Percentiles rank a stretch among this genome's conserved stretches.
Conservation (phyloP, 441 rosid genomes). For the Hypseocharis bilobata region DNA sequence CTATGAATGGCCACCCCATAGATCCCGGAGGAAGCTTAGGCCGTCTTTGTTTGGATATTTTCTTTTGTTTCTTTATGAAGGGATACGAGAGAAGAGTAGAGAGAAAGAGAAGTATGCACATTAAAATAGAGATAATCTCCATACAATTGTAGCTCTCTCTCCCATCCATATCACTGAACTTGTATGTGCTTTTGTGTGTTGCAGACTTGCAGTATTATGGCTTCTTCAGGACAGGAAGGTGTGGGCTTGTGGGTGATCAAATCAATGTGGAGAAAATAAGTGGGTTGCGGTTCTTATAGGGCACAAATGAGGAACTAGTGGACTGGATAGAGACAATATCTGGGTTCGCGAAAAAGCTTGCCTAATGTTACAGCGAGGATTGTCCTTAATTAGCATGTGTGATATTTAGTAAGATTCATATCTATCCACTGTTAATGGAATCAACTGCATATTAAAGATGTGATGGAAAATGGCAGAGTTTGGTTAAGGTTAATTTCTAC, state of each 20-base stretch:
- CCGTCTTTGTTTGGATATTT: not conserved
- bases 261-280: not conserved
- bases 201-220: not conserved
- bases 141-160: not conserved
- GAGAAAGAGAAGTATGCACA: not conserved
- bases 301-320: not conserved
- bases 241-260: not conserved
- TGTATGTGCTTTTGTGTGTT: not conserved
- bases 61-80: not conserved
- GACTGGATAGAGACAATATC: not conserved
- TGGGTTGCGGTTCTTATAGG: not conserved
- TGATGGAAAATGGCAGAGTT: not conserved
- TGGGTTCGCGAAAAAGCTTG: not conserved
- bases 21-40: conserved; percentile 5
- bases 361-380: not conserved
- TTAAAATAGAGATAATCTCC: not conserved
- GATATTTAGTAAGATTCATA: not conserved
- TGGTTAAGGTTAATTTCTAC: too few relatives aligned
- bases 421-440: not conserved
- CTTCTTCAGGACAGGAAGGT: not conserved
- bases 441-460: not conserved
- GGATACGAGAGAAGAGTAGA: not conserved
- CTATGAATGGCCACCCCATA: conserved; percentile 1
- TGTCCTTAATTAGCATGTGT: not conserved
- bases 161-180: not conserved